Evolutionary conservation across 768 basidiomycete species (phyloP), one percentile per base, ranked within the genome.

Genomic region (Piloderma croceum): DNA sequence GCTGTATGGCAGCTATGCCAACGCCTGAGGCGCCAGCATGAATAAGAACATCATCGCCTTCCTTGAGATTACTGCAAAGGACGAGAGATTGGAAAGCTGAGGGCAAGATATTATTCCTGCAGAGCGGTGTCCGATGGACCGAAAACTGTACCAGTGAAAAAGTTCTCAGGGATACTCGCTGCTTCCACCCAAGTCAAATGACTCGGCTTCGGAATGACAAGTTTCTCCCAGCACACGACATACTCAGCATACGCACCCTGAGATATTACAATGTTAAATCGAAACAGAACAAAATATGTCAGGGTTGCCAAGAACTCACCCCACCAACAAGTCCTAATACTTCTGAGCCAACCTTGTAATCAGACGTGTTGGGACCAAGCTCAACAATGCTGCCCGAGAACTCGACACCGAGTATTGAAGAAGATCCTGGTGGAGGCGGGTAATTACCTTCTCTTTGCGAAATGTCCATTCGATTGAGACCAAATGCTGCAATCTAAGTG

Each of bases 11-110:
- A 3, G 91, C 83, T 12, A 93, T 59, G 2, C 91, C 91, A 4
- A 96, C 90, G 21, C 92, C 90, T 10, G 87, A 90, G 3, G 90
- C 90, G 6, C 83, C 93, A 15, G 91, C 90, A 55, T 97, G 94
- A 10, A 97, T 71, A 12, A 98, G 73, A 7, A 90, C 87, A 52
- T 84, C 64, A 34, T 90, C 82, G 24, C 79, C 77, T 46, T 70
- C 54, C 54, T 82, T 76, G 32, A 93, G 52, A 49, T 83, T 71
- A 1, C 81, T 85, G 45, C 81, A 76, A 24, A 83, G 57, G 34
- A 88, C 69, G 15, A 84, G 58, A 1, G 76, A 80, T 52, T 82
- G 80, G 55, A 69, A 81, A 4, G 81, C 81, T 77, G 48, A 27
- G 13, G n/a, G 45, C 32, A 38, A 21, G 42, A 21, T 10, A 25